A percentile compares a stretch with the other conserved stretches of the same genome.
Conservation (phyloP, 805 yeast genomes). For the Nakazawaea holstii region DNA sequence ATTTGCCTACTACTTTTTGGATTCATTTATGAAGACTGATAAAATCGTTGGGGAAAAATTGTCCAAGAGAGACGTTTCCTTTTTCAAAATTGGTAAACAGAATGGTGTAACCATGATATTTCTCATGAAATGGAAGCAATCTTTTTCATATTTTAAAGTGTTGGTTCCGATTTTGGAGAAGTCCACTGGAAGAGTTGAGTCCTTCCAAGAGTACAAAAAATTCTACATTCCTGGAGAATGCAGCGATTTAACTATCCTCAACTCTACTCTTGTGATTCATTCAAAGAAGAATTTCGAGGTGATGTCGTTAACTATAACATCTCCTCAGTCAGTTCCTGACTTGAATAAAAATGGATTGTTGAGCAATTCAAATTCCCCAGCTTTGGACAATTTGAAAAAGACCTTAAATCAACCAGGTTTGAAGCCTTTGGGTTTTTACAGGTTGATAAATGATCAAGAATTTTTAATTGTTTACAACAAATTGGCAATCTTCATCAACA, state of each 20-base stretch:
- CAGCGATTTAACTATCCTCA: constrained; percentile 55
- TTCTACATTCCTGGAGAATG: constrained; percentile 53
- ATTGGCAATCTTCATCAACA: constrained; percentile 62
- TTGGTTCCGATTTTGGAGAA: constrained; percentile 34
- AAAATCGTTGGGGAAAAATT: constrained; percentile 42
- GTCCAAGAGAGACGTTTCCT: constrained; percentile 48
- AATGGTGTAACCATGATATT: constrained; percentile 53
- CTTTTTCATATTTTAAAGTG: constrained; percentile 49
- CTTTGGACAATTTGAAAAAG: constrained; percentile 34
- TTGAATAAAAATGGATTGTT: constrained; percentile 19
- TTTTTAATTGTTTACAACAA: constrained; percentile 64
- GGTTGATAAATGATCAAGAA: constrained; percentile 46
- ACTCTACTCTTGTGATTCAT: constrained; percentile 62
- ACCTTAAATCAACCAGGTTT: constrained; percentile 29
- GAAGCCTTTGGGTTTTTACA: constrained; percentile 59
- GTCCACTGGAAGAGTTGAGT: constrained; percentile 30
- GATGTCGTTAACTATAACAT: constrained; percentile 50
- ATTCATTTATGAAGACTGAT: constrained; percentile 55
- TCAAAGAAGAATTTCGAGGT: constrained; percentile 65
- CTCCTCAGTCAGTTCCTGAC: constrained; percentile 56
- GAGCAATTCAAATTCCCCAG: constrained; percentile 8
- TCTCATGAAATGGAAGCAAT: constrained; percentile 48
- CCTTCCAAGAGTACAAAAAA: constrained; percentile 38
- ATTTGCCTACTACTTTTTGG: constrained; percentile 58
- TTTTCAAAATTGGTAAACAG: constrained; percentile 67